Base-by-base conservation (phyloP, 306 rosid species). In the Neltuma alba region DNA sequence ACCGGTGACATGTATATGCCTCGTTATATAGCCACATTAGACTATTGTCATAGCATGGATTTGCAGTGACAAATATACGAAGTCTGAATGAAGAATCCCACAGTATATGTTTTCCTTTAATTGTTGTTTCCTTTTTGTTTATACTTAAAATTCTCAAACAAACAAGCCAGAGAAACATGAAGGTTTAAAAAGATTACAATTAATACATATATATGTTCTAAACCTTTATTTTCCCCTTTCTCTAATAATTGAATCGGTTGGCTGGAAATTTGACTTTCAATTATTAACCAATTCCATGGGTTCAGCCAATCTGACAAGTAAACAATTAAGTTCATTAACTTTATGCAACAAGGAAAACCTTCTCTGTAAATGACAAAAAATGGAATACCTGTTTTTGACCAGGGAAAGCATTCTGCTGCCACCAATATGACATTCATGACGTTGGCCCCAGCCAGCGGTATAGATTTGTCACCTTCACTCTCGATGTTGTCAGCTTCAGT, bases 361-460 rank as follows among this genome's bases (percentile, higher is more conserved):
- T 68, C 70, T 18, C 33, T 48, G 14, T 55, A 81, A 65, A 81
- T 62, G 42, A 75, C 27, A 30, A 47, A 40, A 30, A 48, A 7
- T 38, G 71, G 48, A 75, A 72, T 89, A 93, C 99, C 99, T 82
- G 99, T 91, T 89, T 95, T 93, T 3, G 89, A 80, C 91, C 92
- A 95, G 38, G 99, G 99, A 88, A 93, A 92, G 74, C 99, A 95
- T 85, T 95, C 99, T 63, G 90, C 93, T 20, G 99, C 89, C 41
- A 87, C 97, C 81, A 95, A 54, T 79, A 95, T 87, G 82, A 95
- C 23, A 80, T 95, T 95, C 98, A 95, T 93, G 74, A 87, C 97
- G 79, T 95, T 95, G 23, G 72, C 78, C 78, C 97, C 98, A 63
- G 99, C 98, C 93, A 95, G 82, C 15, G 98, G 97, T 72, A 92